Base-by-base conservation (phyloP, 2,329 filamentous ascomycete species). In the Purpureocillium lavendulum region DNA sequence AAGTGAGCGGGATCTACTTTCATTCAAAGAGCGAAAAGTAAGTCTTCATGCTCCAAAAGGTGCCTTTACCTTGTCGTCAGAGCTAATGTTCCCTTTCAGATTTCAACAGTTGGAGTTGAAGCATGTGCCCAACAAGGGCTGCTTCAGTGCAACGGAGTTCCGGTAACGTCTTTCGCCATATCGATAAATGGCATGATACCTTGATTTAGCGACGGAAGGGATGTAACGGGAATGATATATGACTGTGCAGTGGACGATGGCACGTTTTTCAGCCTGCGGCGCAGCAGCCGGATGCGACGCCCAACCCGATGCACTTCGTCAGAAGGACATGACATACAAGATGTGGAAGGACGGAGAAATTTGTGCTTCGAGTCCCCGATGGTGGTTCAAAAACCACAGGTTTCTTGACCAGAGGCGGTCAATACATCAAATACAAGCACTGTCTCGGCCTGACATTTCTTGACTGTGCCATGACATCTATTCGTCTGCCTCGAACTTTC, bases 21-120 rank as follows among this genome's bases (percentile, higher is more conserved):
- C 92, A 98, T 66, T 85, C 87, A 11, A 95, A 94, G 68, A 97
- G 89, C 65, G 90, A 97, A 68, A 95, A 90, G 87, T 96, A 65
- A 66, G 84, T 75, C 15, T 24, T 18, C 9, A 6, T 5, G 7
- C 38, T 14, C 12, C 7, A 29, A 29, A 12, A n/a, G n/a, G n/a
- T n/a, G n/a, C n/a, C n/a, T n/a, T n/a, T n/a, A n/a, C n/a, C n/a
- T n/a, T n/a, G n/a, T n/a, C n/a, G n/a, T n/a, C n/a, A n/a, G n/a
- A 16, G 29, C 38, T 36, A 11, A 33, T 17, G 9, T 15, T 30
- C 24, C 6, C 11, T 21, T 17, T 12, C 49, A 94, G 87, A 54
- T 94, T 90, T 60, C 92, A 98, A 64, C 87, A 95, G 61, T 71
- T 97, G 50, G 86, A 95, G 56, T 70, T 98, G 52, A 85, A 87